Evolutionary conservation across 78 protist species (phyloP), one percentile per base, ranked within the genome.

Genomic region (Protostelium mycophagum): DNA sequence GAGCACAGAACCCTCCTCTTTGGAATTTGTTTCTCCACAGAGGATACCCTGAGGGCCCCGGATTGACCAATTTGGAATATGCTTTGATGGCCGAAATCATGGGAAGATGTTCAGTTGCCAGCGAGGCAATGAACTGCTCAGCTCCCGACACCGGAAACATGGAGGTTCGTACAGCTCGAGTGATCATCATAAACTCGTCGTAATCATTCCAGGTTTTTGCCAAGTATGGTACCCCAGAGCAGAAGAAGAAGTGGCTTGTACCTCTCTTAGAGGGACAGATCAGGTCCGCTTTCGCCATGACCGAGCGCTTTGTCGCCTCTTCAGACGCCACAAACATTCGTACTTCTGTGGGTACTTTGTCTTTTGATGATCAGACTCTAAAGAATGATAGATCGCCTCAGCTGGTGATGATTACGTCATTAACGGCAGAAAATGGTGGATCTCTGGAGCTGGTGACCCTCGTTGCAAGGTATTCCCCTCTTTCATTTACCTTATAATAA

Each of bases 141-240:
- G 98, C 98, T 0, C 98, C 98, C 0, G 98, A 97, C 91, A 96
- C 97, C 0, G 98, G 98, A 34, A 97, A 97, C 94, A 97, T 97
- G 98, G 98, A 97, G 86, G 91, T 89, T 16, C 92, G 1, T 31
- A 34, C 0, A 10, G 38, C 36, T 31, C 1, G 9, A 0, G 36
- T 35, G 28, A n/a, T 28, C 0, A 1, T n/a, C 83, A 38, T 16
- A 35, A 34, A 1, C 1, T 28, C 28, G 83, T 34, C 1, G 83
- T n/a, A 1, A 5, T 25, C 28, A 1, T 36, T 28, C 31, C 0
- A 63, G 87, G 73, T 89, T 34, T 28, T 92, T 28, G 38, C 25
- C 28, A 28, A 0, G n/a, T 96, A 87, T 88, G 98, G 98, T n/a
- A 95, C 93, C 0, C 84, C 0, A 1, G 96, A 83, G 35, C 98